Conservation (phyloP, 2,329 filamentous ascomycete genomes). For the Verticillium alfalfae region DNA sequence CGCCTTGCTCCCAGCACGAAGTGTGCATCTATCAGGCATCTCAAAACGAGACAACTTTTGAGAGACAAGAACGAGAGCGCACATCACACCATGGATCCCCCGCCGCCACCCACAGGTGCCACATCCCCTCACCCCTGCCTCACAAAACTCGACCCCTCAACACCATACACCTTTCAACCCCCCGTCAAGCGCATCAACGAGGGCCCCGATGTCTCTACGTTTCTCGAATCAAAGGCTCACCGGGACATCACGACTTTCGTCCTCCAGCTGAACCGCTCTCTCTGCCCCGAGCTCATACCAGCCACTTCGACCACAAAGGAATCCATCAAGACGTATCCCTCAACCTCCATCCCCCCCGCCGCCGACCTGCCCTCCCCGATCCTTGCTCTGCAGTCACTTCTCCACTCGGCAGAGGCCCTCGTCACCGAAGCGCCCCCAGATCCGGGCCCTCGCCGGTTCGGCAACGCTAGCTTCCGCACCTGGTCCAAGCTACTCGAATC, state of each 20-base stretch:
- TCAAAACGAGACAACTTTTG: too few species aligned
- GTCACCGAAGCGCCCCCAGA: conserved; percentile 79
- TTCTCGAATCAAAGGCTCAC: conserved; percentile 78
- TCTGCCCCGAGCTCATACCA: conserved; percentile 62
- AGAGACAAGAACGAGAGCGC: too few species aligned
- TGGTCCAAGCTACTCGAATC: conserved; percentile 71
- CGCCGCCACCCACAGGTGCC: neutral
- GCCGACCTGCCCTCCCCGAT: conserved; percentile 49
- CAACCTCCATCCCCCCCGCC: conserved; percentile 33
- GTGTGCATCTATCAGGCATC: too few species aligned
- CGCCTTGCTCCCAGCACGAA: too few species aligned
- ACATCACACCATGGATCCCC: neutral
- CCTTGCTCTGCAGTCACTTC: conserved; percentile 57
- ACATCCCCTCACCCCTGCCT: conserved; percentile 20
- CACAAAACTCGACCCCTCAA: conserved; percentile 40
- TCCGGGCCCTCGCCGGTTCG: conserved; percentile 80
- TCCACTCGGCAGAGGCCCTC: conserved; percentile 59
- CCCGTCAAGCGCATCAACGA: conserved; percentile 83
- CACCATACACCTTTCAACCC: conserved; percentile 52
- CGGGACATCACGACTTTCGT: conserved; percentile 82
- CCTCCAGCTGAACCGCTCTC: conserved; percentile 80
- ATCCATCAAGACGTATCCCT: conserved; percentile 39
- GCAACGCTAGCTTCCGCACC: conserved; percentile 82
- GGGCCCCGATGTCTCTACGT: conserved; percentile 72
- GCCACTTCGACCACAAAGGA: conserved; percentile 26